Base-by-base conservation (phyloP, 2,329 filamentous ascomycete genomes). In the Nemania bipapillata region DNA sequence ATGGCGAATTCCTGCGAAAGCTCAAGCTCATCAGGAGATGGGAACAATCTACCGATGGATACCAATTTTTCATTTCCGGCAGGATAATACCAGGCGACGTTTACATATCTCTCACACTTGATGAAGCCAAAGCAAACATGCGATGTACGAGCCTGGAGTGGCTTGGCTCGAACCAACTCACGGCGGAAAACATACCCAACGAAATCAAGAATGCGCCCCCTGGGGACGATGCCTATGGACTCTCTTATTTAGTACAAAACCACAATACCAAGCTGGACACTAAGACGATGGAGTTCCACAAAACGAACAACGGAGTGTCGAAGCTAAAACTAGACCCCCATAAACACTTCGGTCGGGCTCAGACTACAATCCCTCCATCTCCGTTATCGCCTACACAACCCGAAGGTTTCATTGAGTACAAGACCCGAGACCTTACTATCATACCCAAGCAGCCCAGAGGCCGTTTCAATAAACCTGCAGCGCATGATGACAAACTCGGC, bases 11-110 rank as follows among this genome's bases (percentile, higher is more conserved):
- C 28, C 28, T 76, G 30, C 71, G 71, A 45, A 64, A 75, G 26
- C 66, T 78, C 20, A 78, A 81, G 32, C 79, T 79, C 8, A 85
- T 83, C 57, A 77, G 80, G 35, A 78, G 78, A 20, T 84, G 86
- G 80, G 86, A 89, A 71, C 75, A 82, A 58, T 82, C 82, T 3
- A 66, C 70, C 7, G 68, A 77, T 32, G 82, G 81, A 1, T 74
- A 70, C 20, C 77, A 76, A 12, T 57, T 81, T 12, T 74, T 83
- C 58, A 71, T 74, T 24, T 72, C 75, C 11, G 77, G 74, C n/a
- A 77, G 74, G 7, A 74, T 81, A 11, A 77, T 74, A 12, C 81
- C 82, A 0, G 75, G 79, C 2, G 79, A 81, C 56, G 75, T 78
- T 20, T 85, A 80, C 67, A 79, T 85, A 56, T 79, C 81, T 53